Conservation (phyloP, 257 asterid genomes). For the Capsicum chinense region DNA sequence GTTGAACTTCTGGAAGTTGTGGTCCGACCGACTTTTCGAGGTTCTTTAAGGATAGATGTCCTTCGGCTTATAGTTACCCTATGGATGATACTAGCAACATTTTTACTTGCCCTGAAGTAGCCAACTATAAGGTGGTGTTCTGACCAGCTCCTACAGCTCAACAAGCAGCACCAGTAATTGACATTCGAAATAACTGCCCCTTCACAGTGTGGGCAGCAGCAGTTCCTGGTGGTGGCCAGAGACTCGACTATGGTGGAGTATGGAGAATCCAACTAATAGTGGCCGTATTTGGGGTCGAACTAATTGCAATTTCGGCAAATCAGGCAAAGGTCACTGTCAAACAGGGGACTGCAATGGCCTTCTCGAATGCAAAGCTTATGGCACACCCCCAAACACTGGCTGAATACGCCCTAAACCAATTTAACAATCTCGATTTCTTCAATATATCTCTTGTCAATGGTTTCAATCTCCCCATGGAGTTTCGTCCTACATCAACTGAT, state of each 20-base stretch:
- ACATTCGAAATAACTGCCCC: slow-evolving; percentile 39
- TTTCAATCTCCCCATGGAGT: slow-evolving; percentile 66
- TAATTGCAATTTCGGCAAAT: slow-evolving; percentile 54
- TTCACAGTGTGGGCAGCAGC: slow-evolving; percentile 50
- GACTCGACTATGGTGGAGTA: slow-evolving; percentile 40
- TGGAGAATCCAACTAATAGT: slow-evolving; percentile 35
- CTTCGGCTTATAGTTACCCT: slow-evolving; percentile 29
- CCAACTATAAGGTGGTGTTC: not conserved
- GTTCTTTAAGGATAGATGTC: slow-evolving; percentile 32
- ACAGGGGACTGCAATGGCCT: slow-evolving; percentile 66
- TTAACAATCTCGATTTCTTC: slow-evolving; percentile 53
- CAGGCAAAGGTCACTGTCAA: slow-evolving; percentile 57
- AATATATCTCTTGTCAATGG: slow-evolving; percentile 56
- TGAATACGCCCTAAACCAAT: slow-evolving; percentile 56
- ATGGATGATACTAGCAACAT: not conserved
- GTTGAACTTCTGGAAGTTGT: slow-evolving; percentile 34
- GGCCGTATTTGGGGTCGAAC: slow-evolving; percentile 69
- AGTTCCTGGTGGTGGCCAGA: slow-evolving; percentile 31
- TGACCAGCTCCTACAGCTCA: not conserved
- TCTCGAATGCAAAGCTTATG: slow-evolving; percentile 44
- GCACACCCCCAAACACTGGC: slow-evolving; percentile 61
- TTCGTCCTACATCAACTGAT: slow-evolving; percentile 43
- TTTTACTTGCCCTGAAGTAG: not conserved
- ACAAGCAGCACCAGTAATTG: slow-evolving; percentile 34
- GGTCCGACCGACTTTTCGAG: not conserved